Conservation (phyloP, 1,139 yeast genomes). For the Pichia terricola region DNA sequence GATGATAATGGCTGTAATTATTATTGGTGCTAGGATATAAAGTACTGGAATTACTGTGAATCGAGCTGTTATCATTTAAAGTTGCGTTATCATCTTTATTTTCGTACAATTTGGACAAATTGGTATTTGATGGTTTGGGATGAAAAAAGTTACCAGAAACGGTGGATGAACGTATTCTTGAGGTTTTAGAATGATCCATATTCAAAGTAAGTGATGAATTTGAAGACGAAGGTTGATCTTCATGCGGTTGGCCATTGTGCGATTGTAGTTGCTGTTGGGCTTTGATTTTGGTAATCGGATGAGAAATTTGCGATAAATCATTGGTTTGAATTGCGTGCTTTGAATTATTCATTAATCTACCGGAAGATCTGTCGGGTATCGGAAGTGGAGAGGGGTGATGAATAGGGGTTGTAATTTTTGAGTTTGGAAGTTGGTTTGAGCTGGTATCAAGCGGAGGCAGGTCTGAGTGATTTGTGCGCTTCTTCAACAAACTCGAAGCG, state of each 20-base stretch:
- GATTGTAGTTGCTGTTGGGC: constrained; percentile 16
- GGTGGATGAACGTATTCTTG: constrained; percentile 10
- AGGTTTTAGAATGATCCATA: constrained; percentile 2
- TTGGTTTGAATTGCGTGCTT: neutral
- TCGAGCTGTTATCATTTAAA: neutral
- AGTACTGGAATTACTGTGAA: neutral
- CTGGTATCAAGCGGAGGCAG: too few relatives aligned
- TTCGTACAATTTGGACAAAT: neutral
- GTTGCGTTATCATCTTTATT: neutral
- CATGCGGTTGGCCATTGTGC: constrained; percentile 22
- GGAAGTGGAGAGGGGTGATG: constrained; percentile 6
- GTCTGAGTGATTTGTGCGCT: too few relatives aligned
- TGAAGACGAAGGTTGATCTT: neutral
- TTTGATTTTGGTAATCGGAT: too few relatives aligned
- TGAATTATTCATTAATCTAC: constrained; percentile 2
- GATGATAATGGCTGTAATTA: neutral
- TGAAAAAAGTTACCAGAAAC: constrained; percentile 9
- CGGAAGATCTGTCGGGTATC: constrained; percentile 10
- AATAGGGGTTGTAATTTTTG: neutral
- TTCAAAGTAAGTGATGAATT: too few relatives aligned
- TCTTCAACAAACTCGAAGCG: constrained; percentile 3
- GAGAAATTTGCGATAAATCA: neutral
- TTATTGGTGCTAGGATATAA: neutral
- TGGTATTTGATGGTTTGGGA: neutral
- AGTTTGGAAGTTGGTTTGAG: too few relatives aligned